Evolutionary conservation across 768 basidiomycete species (phyloP).

Genomic region (Kwoniella mangroviensis): DNA sequence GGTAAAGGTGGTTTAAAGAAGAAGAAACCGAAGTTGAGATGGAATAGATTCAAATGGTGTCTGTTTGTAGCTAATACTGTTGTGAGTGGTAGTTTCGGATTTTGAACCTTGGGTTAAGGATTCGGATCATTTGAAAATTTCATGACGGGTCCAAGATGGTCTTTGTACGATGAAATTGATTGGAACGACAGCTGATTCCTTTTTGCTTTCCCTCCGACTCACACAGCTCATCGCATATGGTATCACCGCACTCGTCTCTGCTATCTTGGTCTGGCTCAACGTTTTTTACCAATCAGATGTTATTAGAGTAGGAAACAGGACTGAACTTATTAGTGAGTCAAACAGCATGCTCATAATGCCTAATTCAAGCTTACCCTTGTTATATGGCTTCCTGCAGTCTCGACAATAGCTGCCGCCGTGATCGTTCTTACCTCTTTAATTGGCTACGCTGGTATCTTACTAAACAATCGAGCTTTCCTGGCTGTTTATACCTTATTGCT

Average conservation of each 20-base stretch:
- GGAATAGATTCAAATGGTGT: conserved; percentile 86
- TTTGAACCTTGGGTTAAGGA: neutral
- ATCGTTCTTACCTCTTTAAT: conserved; percentile 70
- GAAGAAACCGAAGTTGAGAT: conserved; percentile 64
- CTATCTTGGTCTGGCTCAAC: conserved; percentile 77
- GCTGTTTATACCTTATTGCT: conserved; percentile 73
- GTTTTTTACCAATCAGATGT: conserved; percentile 72
- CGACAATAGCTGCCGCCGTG: conserved; percentile 68
- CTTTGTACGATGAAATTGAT: neutral
- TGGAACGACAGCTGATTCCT: neutral
- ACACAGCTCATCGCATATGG: conserved; percentile 67
- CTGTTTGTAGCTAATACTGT: conserved; percentile 70
- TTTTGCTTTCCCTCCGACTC: neutral
- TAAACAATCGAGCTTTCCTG: conserved; percentile 82
- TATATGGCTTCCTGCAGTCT: conserved; percentile 58
- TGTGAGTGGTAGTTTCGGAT: conserved; percentile 57
- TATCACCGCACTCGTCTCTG: conserved; percentile 67
- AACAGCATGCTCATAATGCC: neutral
- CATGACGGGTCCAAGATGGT: neutral
- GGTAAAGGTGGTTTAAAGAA: conserved; percentile 61
- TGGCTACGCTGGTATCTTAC: conserved; percentile 78
- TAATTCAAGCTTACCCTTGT: no score
- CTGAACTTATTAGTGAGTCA: conserved; percentile 66
- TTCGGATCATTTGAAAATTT: neutral
- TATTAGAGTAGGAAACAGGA: conserved; percentile 70